phyloP scores from a whole-genome alignment of 345 rosid genomes.

The Rhizophora apiculata region DNA sequence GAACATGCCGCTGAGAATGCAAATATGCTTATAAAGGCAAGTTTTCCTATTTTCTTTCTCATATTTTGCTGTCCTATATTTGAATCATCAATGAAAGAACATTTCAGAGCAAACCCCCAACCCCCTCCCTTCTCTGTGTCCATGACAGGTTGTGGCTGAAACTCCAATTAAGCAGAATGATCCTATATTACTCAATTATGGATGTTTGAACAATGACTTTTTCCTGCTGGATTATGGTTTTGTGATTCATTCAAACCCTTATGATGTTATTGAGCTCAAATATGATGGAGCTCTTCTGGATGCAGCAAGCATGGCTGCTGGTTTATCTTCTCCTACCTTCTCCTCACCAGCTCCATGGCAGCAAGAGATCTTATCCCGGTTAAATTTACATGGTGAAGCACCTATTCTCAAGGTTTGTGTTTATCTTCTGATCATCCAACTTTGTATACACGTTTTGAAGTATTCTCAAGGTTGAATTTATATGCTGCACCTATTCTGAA shows the following conservation, averaged over 20 bases:
- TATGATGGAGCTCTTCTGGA: constrained; percentile 76
- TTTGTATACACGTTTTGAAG: not conserved
- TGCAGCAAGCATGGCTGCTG: constrained; percentile 86
- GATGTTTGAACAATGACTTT: constrained; percentile 74
- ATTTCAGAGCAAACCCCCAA: not conserved
- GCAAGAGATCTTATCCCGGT: constrained; percentile 46
- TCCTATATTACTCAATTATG: constrained; percentile 70
- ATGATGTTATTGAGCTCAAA: constrained; percentile 77
- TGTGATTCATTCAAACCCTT: constrained; percentile 63
- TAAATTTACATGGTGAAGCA: constrained; percentile 61
- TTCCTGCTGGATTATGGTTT: constrained; percentile 85
- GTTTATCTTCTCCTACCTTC: constrained; percentile 70
- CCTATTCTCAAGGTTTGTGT: constrained; percentile 57
- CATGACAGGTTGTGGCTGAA: constrained; percentile 71
- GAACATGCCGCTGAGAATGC: constrained; percentile 45
- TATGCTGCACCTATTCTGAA: not conserved
- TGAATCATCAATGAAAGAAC: not conserved
- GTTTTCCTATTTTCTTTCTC: constrained; percentile 9
- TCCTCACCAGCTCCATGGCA: constrained; percentile 80
- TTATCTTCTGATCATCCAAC: not conserved
- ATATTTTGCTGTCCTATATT: not conserved
- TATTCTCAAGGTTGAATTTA: not conserved
- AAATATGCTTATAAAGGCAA: constrained; percentile 59
- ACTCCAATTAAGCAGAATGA: constrained; percentile 50
- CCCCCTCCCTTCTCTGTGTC: constrained; percentile 3